phyloP scores from a whole-genome alignment of 257 asterid genomes.

The Solanum okadae region DNA sequence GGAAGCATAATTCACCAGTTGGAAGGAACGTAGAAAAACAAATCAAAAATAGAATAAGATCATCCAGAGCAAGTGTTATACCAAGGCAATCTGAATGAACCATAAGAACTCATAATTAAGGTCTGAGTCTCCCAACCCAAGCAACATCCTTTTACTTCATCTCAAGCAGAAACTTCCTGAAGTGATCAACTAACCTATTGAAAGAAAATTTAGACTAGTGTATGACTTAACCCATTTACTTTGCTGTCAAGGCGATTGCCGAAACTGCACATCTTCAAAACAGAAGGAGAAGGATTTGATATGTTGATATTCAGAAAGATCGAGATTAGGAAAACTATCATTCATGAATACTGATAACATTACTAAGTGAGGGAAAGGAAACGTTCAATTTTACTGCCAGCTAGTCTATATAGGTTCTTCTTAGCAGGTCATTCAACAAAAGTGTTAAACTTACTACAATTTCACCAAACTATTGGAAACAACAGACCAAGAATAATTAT shows the following conservation, averaged over 20 bases:
- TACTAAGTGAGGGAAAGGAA: background rate
- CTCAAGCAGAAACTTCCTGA: background rate
- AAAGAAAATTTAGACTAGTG: background rate
- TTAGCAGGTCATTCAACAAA: background rate
- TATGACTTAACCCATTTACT: background rate
- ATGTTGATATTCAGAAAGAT: background rate
- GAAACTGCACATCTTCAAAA: background rate
- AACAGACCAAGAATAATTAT: background rate
- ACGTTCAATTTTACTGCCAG: background rate
- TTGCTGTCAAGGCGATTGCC: background rate
- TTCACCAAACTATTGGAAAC: background rate
- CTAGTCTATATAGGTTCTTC: background rate
- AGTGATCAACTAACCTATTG: background rate
- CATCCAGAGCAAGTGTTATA: background rate
- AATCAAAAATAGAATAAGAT: background rate
- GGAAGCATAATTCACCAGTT: background rate
- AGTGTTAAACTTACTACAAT: background rate
- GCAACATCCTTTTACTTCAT: background rate
- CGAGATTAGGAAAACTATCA: background rate
- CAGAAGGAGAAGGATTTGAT: background rate
- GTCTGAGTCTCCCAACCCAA: background rate
- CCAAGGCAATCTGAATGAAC: background rate
- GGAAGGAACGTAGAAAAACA: background rate
- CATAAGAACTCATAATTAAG: background rate
- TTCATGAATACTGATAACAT: background rate